phyloP scores from a whole-genome alignment of 1,139 yeast species.

The Blastobotrys ciferrii region DNA sequence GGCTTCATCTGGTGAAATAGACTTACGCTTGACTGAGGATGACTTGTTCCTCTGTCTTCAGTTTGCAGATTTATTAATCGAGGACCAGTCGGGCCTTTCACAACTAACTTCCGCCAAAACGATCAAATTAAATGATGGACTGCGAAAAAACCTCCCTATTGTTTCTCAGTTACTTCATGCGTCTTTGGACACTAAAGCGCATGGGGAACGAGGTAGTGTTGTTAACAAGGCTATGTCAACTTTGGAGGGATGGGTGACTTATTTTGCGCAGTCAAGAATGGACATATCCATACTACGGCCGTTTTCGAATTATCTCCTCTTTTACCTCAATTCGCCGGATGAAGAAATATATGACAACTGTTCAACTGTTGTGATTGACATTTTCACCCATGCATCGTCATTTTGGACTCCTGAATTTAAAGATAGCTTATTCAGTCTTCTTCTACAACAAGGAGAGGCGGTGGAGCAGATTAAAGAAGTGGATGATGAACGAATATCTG shows the following conservation, averaged over 20 bases:
- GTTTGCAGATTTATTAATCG: slow-evolving; percentile 30
- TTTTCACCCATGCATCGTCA: slow-evolving; percentile 17
- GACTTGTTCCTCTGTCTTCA: slow-evolving; percentile 24
- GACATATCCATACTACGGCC: slow-evolving; percentile 38
- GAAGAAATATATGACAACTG: slow-evolving; percentile 35
- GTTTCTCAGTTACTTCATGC: slow-evolving; percentile 11
- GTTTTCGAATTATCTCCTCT: slow-evolving; percentile 40
- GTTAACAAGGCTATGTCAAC: slow-evolving; percentile 18
- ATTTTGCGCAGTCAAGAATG: slow-evolving; percentile 19
- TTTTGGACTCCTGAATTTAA: slow-evolving; percentile 23
- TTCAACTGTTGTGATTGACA: slow-evolving; percentile 22
- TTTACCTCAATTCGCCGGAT: slow-evolving; percentile 40
- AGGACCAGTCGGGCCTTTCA: slow-evolving; percentile 24
- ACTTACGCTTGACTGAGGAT: slow-evolving; percentile 5
- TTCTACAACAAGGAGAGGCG: slow-evolving; percentile 18
- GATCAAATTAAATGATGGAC: slow-evolving; percentile 14
- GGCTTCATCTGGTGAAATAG: not conserved
- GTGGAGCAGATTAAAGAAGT: slow-evolving; percentile 2
- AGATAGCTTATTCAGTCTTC: slow-evolving; percentile 15
- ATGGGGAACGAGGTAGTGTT: not conserved
- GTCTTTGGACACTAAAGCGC: slow-evolving; percentile 9
- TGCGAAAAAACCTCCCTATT: slow-evolving; percentile 16
- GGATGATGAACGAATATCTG: slow-evolving; percentile 8
- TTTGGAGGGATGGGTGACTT: slow-evolving; percentile 24
- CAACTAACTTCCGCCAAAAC: slow-evolving; percentile 15